Evolutionary conservation across 2,329 filamentous ascomycete genomes (phyloP), one percentile per base, ranked within the genome.

Genomic region (Aspergillus clavatus): DNA sequence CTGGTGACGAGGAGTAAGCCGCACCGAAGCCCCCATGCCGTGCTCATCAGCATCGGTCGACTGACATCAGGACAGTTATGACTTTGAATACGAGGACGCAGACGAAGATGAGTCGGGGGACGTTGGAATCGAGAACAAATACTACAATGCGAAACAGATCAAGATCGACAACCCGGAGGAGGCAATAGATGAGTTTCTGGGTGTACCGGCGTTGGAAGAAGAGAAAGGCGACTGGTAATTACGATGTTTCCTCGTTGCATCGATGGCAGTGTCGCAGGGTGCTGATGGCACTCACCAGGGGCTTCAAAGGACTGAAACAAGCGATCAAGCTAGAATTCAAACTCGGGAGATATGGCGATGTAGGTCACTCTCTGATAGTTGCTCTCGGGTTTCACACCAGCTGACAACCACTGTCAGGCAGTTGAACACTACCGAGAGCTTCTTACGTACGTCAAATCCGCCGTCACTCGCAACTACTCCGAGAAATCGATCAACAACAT

Each of bases 401-500:
- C 43, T 52, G 42, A 52, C 39, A 8, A 22, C 6, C 12, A 38
- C 12, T 33, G 22, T 41, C 54, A 95, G 88, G 91, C 91, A 6
- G 83, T 90, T 38, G 83, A 91, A 63, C 90, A 98, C 69, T 98
- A 95, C 71, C 84, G 82, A 54, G 89, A 97, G 71, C 87, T 98
- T 23, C 82, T 98, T 54, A 97, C 90, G 38, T 98, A 97, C 62
- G 90, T 97, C 72, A 95, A 93, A 69, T 94, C 88, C 3, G 91
- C 91, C 6, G 91, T 98, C 38, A 97, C 93, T 31, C 83, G 93
- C 52, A 98, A 97, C 71, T 97, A 97, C 71, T 96, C 93, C 1
- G 93, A 98, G 70, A 97, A 97, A 68, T 97, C 91, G 10, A 95
- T 98, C 73, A 97, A 97, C 72, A 97, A 96, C 68, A 95, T 98